A percentile compares a stretch with the other conserved stretches of the same genome.
These are phyloP conservation scores for Cochlearia excelsa DNA, from an alignment of 345 rosid genomes.

Conservation along the genomic window DNA sequence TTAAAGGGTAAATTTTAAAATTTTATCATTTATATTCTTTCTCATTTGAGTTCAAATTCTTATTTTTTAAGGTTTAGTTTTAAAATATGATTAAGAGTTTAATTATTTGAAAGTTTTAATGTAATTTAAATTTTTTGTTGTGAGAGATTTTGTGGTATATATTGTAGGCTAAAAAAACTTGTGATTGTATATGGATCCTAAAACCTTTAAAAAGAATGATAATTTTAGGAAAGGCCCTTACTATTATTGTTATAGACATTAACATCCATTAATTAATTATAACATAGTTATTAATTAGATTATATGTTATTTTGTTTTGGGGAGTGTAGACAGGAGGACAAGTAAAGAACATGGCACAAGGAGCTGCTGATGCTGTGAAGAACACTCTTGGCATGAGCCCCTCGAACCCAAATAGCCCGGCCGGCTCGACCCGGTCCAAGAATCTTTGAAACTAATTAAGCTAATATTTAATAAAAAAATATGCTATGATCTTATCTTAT, in stretches of 20 bases:
- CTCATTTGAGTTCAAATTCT: too few relatives aligned
- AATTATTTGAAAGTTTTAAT: too few relatives aligned
- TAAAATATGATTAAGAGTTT: too few relatives aligned
- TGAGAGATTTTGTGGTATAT: too few relatives aligned
- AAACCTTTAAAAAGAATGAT: too few relatives aligned
- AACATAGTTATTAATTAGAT: not conserved
- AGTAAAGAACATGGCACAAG: slow-evolving; percentile 49
- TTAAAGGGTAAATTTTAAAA: too few relatives aligned
- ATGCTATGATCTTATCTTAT: too few relatives aligned
- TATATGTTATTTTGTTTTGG: not conserved
- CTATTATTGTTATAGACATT: not conserved
- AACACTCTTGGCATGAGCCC: slow-evolving; percentile 46
- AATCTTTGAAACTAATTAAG: slow-evolving; percentile 7
- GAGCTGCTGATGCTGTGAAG: slow-evolving; percentile 52
- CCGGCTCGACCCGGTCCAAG: slow-evolving; percentile 27
- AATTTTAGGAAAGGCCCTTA: not conserved
- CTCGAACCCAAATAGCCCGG: slow-evolving; percentile 23
- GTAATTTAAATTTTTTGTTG: too few relatives aligned
- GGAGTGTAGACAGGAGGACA: slow-evolving; percentile 47
- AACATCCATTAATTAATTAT: not conserved
- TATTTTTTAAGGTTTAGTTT: too few relatives aligned
- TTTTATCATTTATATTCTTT: too few relatives aligned
- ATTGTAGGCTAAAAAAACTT: too few relatives aligned
- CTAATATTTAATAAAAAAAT: not conserved
- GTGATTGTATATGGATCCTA: too few relatives aligned